Evolutionary conservation across 805 yeast genomes (phyloP).

Genomic region (Kodamaea fukazawae): DNA sequence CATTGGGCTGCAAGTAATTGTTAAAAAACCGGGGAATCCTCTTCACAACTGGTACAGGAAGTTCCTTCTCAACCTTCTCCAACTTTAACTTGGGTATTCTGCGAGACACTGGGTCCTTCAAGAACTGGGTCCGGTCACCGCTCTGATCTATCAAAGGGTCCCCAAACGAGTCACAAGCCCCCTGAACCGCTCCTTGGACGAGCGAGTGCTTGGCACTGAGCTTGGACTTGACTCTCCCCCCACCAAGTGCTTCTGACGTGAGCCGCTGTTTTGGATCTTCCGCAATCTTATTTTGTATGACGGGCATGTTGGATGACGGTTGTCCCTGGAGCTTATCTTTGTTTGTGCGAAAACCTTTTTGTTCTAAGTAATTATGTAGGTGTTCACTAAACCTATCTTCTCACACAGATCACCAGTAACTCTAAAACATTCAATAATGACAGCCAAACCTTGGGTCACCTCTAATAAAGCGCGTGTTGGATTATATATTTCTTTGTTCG

Average conservation of each 20-base stretch:
- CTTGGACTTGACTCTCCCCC: slow-evolving; percentile 3
- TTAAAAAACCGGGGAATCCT: slow-evolving; percentile 31
- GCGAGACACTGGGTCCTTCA: not conserved
- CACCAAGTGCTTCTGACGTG: slow-evolving; percentile 1
- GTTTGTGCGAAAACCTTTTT: slow-evolving; percentile 1
- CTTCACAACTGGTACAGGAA: slow-evolving; percentile 2
- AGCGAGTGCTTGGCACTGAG: not conserved
- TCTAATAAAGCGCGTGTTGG: too few relatives aligned
- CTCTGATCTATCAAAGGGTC: slow-evolving; percentile 5
- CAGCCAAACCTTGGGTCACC: too few relatives aligned
- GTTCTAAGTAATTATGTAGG: too few relatives aligned
- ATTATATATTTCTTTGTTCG: too few relatives aligned
- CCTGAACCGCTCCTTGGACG: not conserved
- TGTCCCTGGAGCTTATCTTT: not conserved
- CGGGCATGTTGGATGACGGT: slow-evolving; percentile 9
- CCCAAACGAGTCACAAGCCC: not conserved
- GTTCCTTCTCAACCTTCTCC: slow-evolving; percentile 2
- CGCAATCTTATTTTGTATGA: slow-evolving; percentile 6
- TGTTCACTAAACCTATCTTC: too few relatives aligned
- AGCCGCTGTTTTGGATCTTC: slow-evolving; percentile 7
- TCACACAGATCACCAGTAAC: too few relatives aligned
- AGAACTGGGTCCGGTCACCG: not conserved
- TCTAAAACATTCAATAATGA: too few relatives aligned
- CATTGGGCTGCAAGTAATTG: slow-evolving; percentile 55
- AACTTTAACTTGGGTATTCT: slow-evolving; percentile 3